Conservation (phyloP, 129 eudicot species). For the Escallonia rubra region DNA sequence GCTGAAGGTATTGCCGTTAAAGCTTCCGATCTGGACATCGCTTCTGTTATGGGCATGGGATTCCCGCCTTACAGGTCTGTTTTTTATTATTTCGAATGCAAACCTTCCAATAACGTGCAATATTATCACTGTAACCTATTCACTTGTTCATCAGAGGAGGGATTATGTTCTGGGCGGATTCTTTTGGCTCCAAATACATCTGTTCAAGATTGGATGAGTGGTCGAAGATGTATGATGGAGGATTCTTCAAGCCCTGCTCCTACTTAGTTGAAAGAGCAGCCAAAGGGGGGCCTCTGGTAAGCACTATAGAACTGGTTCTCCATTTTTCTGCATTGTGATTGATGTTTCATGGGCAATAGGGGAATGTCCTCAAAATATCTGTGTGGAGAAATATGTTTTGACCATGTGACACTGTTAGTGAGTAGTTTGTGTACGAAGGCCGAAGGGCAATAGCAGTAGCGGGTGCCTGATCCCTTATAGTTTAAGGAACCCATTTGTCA, state of each 20-base stretch:
- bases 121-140: background rate
- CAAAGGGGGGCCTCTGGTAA: slow-evolving; percentile 80
- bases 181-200: slow-evolving; percentile 74
- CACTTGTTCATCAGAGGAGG: slow-evolving; percentile 59
- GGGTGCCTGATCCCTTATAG: too few species aligned
- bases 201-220: slow-evolving; percentile 68
- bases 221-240: slow-evolving; percentile 57
- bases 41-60: slow-evolving; percentile 93
- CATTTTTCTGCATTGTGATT: background rate
- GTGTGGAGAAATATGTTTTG: background rate
- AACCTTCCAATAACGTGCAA: background rate
- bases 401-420: background rate
- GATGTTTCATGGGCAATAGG: background rate
- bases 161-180: slow-evolving; percentile 88
- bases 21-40: slow-evolving; percentile 84
- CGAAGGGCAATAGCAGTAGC: too few species aligned
- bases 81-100: background rate
- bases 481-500: too few species aligned
- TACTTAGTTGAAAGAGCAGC: slow-evolving; percentile 75
- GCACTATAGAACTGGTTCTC: slow-evolving; percentile 10
- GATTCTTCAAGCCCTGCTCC: slow-evolving; percentile 79
- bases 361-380: background rate
- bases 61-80: slow-evolving; percentile 92
- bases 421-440: background rate
- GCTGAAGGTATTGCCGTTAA: slow-evolving; percentile 91